These are phyloP conservation scores for Fusarium gaditjirri DNA, from an alignment of 2,329 filamentous ascomycete species.

Conservation along the genomic window DNA sequence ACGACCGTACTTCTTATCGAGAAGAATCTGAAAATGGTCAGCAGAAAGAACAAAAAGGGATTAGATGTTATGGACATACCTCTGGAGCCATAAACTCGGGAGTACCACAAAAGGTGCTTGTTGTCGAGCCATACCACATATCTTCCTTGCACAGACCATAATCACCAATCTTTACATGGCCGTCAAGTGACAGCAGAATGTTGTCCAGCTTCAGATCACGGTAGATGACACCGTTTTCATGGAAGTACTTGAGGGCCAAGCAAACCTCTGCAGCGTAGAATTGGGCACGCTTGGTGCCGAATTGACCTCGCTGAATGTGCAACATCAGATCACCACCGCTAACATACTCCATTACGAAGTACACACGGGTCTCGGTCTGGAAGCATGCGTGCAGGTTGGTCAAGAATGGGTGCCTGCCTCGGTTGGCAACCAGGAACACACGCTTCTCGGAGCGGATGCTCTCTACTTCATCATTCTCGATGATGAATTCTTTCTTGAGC, in stretches of 20 bases:
- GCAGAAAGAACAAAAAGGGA: slow-evolving; percentile 22
- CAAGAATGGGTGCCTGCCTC: slow-evolving; percentile 95
- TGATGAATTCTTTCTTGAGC: slow-evolving; percentile 99
- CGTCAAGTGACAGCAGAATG: slow-evolving; percentile 92
- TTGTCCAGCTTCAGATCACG: slow-evolving; percentile 94
- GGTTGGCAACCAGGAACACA: slow-evolving; percentile 96
- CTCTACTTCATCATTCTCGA: slow-evolving; percentile 98
- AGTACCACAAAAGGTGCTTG: slow-evolving; percentile 98
- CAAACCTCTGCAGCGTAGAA: slow-evolving; percentile 99
- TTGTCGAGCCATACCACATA: slow-evolving; percentile 99
- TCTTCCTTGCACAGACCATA: slow-evolving; percentile 99
- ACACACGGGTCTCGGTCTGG: slow-evolving; percentile 97
- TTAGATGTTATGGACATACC: slow-evolving; percentile 59
- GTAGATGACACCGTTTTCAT: slow-evolving; percentile 99
- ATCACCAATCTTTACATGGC: slow-evolving; percentile 98
- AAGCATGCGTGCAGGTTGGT: slow-evolving; percentile 97
- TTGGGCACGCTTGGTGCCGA: slow-evolving; percentile 95
- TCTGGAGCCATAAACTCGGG: slow-evolving; percentile 99
- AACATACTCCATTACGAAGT: slow-evolving; percentile 99
- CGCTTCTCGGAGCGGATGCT: slow-evolving; percentile 97
- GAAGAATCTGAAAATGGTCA: slow-evolving; percentile 74
- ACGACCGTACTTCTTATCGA: slow-evolving; percentile 98
- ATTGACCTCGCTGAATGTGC: slow-evolving; percentile 96
- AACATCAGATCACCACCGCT: slow-evolving; percentile 99
- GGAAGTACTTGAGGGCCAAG: slow-evolving; percentile 97